Evolutionary conservation across 2,329 filamentous ascomycete species (phyloP).

Genomic region (Knufia fluminis): DNA sequence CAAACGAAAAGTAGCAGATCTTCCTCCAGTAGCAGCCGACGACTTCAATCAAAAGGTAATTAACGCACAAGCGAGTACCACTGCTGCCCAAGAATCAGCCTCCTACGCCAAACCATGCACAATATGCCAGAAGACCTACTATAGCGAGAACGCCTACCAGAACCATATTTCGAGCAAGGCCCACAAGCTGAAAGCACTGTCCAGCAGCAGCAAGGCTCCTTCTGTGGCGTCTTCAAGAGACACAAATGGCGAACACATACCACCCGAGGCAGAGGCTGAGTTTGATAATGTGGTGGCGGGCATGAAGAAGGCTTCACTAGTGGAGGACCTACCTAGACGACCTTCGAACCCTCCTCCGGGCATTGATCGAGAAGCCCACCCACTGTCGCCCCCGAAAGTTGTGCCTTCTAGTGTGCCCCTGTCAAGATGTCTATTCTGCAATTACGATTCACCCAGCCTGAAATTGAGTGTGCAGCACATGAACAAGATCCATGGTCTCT

Average conservation of each 20-base stretch:
- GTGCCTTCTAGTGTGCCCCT: conserved; percentile 36
- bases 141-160: conserved; percentile 88
- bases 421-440: conserved; percentile 78
- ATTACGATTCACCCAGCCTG: conserved; percentile 66
- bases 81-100: conserved; percentile 76
- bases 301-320: conserved; percentile 56
- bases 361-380: conserved; percentile 28
- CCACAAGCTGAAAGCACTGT: conserved; percentile 60
- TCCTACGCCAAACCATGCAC: conserved; percentile 77
- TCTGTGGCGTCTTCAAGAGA: conserved; percentile 33
- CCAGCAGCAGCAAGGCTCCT: conserved; percentile 36
- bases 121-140: conserved; percentile 84
- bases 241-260: conserved; percentile 16
- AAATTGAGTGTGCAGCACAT: conserved; percentile 78
- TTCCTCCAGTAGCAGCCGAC: conserved; percentile 85
- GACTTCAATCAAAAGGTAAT: conserved; percentile 93
- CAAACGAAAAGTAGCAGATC: conserved; percentile 81
- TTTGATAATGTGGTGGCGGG: conserved; percentile 66
- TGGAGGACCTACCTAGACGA: conserved; percentile 36
- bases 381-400: conserved; percentile 26
- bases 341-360: conserved; percentile 34
- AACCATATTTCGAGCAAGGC: conserved; percentile 90
- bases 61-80: conserved; percentile 75
- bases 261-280: conserved; percentile 45
- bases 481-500: conserved; percentile 88